Conservation (phyloP, 2,329 filamentous ascomycete species). For the Ilyonectria destructans region DNA sequence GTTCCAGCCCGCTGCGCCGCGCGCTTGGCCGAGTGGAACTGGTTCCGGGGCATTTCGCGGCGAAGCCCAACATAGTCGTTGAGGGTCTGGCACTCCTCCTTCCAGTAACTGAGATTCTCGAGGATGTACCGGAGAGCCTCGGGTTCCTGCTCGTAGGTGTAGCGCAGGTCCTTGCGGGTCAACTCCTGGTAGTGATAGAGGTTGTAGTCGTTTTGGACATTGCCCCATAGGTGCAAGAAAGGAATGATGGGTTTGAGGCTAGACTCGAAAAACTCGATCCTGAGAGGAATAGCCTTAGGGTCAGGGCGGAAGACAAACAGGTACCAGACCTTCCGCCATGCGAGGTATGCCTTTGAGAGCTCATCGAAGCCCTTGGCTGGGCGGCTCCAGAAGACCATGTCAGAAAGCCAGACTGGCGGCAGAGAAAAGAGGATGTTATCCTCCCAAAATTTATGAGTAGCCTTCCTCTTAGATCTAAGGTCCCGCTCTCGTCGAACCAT, state of each 20-base stretch:
- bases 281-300: neutral
- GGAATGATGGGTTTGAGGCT: neutral
- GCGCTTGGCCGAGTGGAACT: slow-evolving; percentile 25
- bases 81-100: slow-evolving; percentile 34
- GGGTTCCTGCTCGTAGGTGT: slow-evolving; percentile 34
- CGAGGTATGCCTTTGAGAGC: slow-evolving; percentile 33
- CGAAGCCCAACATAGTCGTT: slow-evolving; percentile 42
- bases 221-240: slow-evolving; percentile 36
- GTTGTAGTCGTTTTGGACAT: slow-evolving; percentile 32
- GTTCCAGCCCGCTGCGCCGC: slow-evolving; percentile 35
- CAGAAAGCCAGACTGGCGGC: neutral
- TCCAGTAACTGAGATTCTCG: slow-evolving; percentile 17
- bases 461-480: neutral
- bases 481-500: neutral
- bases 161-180: slow-evolving; percentile 20
- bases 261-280: neutral
- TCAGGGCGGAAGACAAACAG: slow-evolving; percentile 20
- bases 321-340: slow-evolving; percentile 40
- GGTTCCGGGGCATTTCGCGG: neutral
- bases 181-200: slow-evolving; percentile 29
- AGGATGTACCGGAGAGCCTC: slow-evolving; percentile 26
- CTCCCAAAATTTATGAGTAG: neutral
- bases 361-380: slow-evolving; percentile 27
- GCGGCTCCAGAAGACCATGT: slow-evolving; percentile 9
- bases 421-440: slow-evolving; percentile 2